Conservation (phyloP, 352 stramenopile genomes). For the Pythium insidiosum region DNA sequence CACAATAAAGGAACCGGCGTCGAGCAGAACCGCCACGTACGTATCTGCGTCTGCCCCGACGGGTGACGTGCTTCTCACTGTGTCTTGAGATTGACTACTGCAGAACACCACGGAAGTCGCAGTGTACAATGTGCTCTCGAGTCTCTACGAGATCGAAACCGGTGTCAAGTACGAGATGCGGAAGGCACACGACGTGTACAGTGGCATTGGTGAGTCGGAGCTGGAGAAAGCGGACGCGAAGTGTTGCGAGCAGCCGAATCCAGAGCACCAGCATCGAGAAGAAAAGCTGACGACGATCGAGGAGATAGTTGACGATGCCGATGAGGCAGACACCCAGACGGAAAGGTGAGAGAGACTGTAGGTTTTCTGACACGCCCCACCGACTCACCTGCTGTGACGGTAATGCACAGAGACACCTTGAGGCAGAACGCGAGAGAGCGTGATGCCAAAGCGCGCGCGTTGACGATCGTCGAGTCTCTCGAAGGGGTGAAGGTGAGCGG, state of each 20-base stretch:
- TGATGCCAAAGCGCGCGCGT: constrained; percentile 24
- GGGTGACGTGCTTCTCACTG: background rate
- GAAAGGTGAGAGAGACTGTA: constrained; percentile 7
- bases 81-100: background rate
- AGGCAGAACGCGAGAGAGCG: constrained; percentile 20
- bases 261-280: background rate
- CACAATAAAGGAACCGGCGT: constrained; percentile 90
- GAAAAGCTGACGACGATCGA: constrained; percentile 13
- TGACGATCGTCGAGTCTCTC: constrained; percentile 41
- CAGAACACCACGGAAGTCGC: constrained; percentile 89
- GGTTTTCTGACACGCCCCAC: too few relatives aligned
- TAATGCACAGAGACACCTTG: constrained; percentile 12
- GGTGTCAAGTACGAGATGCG: constrained; percentile 82
- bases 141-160: constrained; percentile 88
- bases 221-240: too few relatives aligned
- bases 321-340: constrained; percentile 12
- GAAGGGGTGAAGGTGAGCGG: constrained; percentile 43
- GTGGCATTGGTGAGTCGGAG: constrained; percentile 61
- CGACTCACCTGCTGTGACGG: too few relatives aligned
- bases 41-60: background rate
- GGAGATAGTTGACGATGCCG: constrained; percentile 13
- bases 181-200: constrained; percentile 85
- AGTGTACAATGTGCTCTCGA: constrained; percentile 89
- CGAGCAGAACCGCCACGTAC: constrained; percentile 91
- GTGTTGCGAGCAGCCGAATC: background rate